Conservation (phyloP, 2,329 filamentous ascomycete genomes). For the Neonectria faginata region DNA sequence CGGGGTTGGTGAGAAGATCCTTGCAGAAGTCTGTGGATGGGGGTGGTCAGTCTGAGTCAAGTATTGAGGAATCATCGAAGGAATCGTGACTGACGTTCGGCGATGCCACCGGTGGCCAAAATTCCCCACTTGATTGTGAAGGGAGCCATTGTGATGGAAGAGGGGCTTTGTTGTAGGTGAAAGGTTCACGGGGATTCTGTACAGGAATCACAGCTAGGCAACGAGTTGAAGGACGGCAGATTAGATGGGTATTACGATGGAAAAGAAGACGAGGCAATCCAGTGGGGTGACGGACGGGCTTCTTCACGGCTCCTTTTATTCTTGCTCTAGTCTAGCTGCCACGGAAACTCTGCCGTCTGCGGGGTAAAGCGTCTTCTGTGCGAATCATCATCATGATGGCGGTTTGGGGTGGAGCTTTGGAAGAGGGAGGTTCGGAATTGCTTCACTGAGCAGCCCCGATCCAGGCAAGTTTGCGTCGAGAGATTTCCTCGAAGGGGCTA, state of each 20-base stretch:
- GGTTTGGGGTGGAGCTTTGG: constrained; percentile 1
- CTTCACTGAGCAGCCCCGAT: neutral
- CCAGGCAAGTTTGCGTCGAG: neutral
- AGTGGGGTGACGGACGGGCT: constrained; percentile 4
- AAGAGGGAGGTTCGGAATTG: constrained; percentile 4
- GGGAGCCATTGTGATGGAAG: constrained; percentile 47
- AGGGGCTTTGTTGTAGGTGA: neutral
- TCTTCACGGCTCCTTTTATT: constrained; percentile 18
- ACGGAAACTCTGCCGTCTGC: constrained; percentile 3
- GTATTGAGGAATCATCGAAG: neutral
- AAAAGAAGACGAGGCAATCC: neutral
- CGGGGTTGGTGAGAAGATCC: constrained; percentile 82
- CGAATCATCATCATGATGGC: neutral
- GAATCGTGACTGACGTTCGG: constrained; percentile 60
- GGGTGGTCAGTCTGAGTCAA: constrained; percentile 6
- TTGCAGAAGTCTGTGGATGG: constrained; percentile 72
- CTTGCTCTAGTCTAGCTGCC: neutral
- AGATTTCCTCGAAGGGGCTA: constrained; percentile 20
- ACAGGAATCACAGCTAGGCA: neutral
- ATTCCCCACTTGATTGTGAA: constrained; percentile 69
- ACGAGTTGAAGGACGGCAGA: neutral
- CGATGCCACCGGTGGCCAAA: constrained; percentile 70
- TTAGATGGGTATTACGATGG: neutral
- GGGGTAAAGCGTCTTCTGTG: constrained; percentile 17
- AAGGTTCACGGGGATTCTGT: neutral